These are phyloP conservation scores for Chamaecrista fasciculata DNA, from an alignment of 306 rosid species.

Conservation along the genomic window DNA sequence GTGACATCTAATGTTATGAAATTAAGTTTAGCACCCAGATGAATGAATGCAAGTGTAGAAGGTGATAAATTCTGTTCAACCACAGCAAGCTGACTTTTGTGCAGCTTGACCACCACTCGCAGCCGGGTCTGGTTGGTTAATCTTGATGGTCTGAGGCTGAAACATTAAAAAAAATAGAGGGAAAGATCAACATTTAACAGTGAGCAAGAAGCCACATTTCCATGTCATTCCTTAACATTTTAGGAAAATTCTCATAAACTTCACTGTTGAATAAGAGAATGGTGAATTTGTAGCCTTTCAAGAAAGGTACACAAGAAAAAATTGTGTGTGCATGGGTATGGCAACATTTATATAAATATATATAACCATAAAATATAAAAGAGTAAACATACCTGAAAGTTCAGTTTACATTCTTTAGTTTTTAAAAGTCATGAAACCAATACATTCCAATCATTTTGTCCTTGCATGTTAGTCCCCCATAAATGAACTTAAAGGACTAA, in stretches of 20 bases:
- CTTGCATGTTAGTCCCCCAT: no score
- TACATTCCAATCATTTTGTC: no score
- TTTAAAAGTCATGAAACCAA: no score
- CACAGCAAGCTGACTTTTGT: constrained; percentile 61
- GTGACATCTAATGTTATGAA: constrained; percentile 25
- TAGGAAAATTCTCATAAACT: neutral
- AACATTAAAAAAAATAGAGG: constrained; percentile 6
- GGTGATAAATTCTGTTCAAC: constrained; percentile 40
- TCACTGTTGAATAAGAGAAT: no score
- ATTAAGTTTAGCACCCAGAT: constrained; percentile 31
- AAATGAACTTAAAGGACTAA: no score
- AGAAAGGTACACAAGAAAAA: neutral
- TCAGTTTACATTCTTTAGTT: no score
- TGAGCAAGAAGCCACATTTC: constrained; percentile 10
- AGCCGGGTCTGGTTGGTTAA: constrained; percentile 48
- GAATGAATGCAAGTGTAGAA: constrained; percentile 24
- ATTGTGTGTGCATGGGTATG: no score
- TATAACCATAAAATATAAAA: no score
- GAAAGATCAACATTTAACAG: neutral
- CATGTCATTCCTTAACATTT: neutral
- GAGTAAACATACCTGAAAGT: no score
- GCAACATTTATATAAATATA: no score
- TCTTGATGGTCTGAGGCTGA: constrained; percentile 67
- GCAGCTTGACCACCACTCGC: constrained; percentile 44
- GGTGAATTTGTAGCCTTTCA: neutral